Conservation (phyloP, 352 stramenopile genomes). For the Phytophthora pistaciae region DNA sequence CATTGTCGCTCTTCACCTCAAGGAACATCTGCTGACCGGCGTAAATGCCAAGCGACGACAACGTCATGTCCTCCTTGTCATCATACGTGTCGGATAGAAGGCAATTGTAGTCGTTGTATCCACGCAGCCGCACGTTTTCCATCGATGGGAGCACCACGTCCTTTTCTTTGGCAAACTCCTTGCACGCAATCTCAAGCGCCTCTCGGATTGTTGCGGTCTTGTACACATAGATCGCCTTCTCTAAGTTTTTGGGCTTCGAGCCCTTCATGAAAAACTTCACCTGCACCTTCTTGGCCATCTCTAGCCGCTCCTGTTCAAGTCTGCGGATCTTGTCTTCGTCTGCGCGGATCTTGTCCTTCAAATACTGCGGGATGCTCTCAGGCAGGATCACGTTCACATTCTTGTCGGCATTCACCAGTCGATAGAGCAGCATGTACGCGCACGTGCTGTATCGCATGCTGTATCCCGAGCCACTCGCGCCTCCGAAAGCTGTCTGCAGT, state of each 20-base stretch:
- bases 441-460: slow-evolving; percentile 78
- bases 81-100: slow-evolving; percentile 74
- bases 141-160: slow-evolving; percentile 55
- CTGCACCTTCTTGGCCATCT: slow-evolving; percentile 81
- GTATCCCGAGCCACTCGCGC: slow-evolving; percentile 60
- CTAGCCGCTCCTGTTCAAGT: slow-evolving; percentile 71
- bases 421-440: slow-evolving; percentile 95
- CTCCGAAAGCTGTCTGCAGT: slow-evolving; percentile 80
- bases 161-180: slow-evolving; percentile 71
- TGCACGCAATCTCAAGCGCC: slow-evolving; percentile 48
- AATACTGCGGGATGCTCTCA: slow-evolving; percentile 71
- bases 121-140: slow-evolving; percentile 68
- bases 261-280: slow-evolving; percentile 87
- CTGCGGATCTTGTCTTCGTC: slow-evolving; percentile 70
- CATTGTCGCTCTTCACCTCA: slow-evolving; percentile 65
- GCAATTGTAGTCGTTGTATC: slow-evolving; percentile 84
- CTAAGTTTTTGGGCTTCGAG: slow-evolving; percentile 65
- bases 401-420: slow-evolving; percentile 68
- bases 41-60: slow-evolving; percentile 72
- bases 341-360: slow-evolving; percentile 69
- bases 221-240: slow-evolving; percentile 81
- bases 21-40: slow-evolving; percentile 79
- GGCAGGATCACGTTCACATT: slow-evolving; percentile 75
- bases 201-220: slow-evolving; percentile 75
- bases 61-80: slow-evolving; percentile 58